phyloP scores from a whole-genome alignment of 495 filamentous ascomycete species.

The Talaromyces ruber region DNA sequence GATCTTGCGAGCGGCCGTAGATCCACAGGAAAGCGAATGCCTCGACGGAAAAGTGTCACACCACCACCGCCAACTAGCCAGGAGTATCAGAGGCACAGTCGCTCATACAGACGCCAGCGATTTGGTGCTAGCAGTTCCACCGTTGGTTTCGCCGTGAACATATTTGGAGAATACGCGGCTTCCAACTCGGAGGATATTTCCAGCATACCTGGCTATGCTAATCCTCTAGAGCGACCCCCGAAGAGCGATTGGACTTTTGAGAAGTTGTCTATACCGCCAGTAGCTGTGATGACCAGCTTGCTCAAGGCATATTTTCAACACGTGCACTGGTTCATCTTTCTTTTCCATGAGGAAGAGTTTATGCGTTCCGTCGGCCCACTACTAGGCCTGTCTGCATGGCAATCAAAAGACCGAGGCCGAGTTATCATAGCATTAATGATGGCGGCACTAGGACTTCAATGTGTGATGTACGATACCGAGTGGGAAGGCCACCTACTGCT shows the following conservation, averaged over 20 bases:
- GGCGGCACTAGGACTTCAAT: slow-evolving; percentile 22
- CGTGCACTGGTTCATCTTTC: background rate
- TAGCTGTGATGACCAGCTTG: background rate
- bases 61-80: background rate
- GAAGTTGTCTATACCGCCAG: background rate
- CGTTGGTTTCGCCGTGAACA: slow-evolving; percentile 1
- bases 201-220: background rate
- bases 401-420: background rate
- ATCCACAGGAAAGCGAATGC: background rate
- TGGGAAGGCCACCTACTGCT: background rate
- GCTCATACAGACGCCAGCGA: background rate
- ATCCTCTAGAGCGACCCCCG: background rate
- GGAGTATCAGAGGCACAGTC: background rate
- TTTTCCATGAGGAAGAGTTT: background rate
- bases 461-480: slow-evolving; percentile 7
- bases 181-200: slow-evolving; percentile 1
- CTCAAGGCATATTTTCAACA: background rate
- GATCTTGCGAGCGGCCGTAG: background rate
- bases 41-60: background rate
- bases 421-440: slow-evolving; percentile 12
- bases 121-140: background rate
- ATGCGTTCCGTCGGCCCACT: background rate
- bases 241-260: background rate
- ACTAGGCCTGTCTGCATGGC: background rate
- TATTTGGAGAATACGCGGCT: slow-evolving; percentile 1